Evolutionary conservation across 2,329 filamentous ascomycete species (phyloP), one percentile per base, ranked within the genome.

Genomic region (Ophiostoma sp.): DNA sequence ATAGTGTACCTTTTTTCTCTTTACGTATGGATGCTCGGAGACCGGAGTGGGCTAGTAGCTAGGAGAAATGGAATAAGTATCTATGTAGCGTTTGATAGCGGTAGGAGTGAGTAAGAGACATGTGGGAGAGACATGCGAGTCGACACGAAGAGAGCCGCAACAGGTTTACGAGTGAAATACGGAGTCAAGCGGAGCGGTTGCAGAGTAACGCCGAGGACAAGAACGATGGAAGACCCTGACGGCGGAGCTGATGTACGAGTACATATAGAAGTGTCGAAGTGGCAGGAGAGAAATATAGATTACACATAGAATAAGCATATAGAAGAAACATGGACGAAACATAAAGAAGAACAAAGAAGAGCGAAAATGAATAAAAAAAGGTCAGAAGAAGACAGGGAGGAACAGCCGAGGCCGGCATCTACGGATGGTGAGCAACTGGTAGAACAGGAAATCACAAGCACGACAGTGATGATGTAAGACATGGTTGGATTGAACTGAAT

Each of bases 391-490:
- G 45, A 47, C n/a, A 27, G 27, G 27, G 27, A 27, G 27, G 27
- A 27, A 27, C 27, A 27, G 27, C 27, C 27, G 27, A 27, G 27
- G 27, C 49, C 55, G 55, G 55, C 55, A 60, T 60, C 27, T 60
- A 12, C 55, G 55, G 55, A 60, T 60, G 55, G 27, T 1, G 27
- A 27, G 27, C 55, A 38, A 52, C 27, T 38, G 55, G 36, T 60
- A 27, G 27, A 60, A 14, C 38, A 38, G 55, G 55, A 60, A 60
- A 60, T 60, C 4, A 38, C 27, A 60, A 60, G 55, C 55, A 60
- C 55, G 55, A 60, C 55, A 60, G 55, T 60, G 55, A 60, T 60
- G 55, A 60, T 60, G 55, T 60, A 60, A 60, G 55, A 60, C 27
- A 49, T 60, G 55, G 55, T 38, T 38, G 27, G 55, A 60, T 38